A percentile compares a stretch with the other conserved stretches of the same genome.
These are phyloP conservation scores for Monosporascus sp. DNA, from an alignment of 2,329 filamentous ascomycete genomes.

Conservation along the genomic window DNA sequence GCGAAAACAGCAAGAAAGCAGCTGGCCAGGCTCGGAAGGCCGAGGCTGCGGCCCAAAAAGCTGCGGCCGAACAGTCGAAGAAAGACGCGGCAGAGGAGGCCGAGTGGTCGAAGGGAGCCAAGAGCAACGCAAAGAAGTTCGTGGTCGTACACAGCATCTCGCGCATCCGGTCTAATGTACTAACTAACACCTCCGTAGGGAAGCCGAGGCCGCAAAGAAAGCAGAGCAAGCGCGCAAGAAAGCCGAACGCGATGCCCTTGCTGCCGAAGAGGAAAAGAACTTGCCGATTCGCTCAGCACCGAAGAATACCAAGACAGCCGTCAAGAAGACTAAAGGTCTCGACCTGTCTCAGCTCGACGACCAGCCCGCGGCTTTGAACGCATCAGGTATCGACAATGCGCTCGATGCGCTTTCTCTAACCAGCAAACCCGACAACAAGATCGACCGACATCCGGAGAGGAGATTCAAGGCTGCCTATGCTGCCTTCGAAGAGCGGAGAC, in stretches of 20 bases:
- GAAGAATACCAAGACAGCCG: slow-evolving; percentile 63
- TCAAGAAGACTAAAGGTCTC: slow-evolving; percentile 66
- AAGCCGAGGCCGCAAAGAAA: slow-evolving; percentile 78
- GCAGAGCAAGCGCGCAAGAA: slow-evolving; percentile 82
- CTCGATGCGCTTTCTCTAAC: slow-evolving; percentile 76
- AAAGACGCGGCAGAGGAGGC: slow-evolving; percentile 62
- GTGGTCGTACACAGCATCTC: slow-evolving; percentile 22
- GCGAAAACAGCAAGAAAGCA: slow-evolving; percentile 82
- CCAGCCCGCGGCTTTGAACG: slow-evolving; percentile 62
- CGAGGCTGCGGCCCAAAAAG: slow-evolving; percentile 76
- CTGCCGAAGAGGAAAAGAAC: slow-evolving; percentile 74
- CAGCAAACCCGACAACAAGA: slow-evolving; percentile 52
- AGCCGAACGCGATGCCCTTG: slow-evolving; percentile 79
- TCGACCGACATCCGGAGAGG: slow-evolving; percentile 85
- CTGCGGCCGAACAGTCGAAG: slow-evolving; percentile 63
- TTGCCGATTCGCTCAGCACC: slow-evolving; percentile 51
- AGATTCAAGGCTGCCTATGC: slow-evolving; percentile 82
- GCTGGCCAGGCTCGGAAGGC: slow-evolving; percentile 90
- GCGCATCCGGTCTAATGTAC: not conserved
- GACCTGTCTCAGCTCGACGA: slow-evolving; percentile 67
- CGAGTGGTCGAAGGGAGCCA: slow-evolving; percentile 82
- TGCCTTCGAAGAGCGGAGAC: slow-evolving; percentile 72
- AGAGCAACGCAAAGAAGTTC: slow-evolving; percentile 83
- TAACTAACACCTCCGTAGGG: slow-evolving; percentile 44
- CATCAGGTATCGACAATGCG: slow-evolving; percentile 87